Conservation (phyloP, 768 basidiomycete genomes). For the Boletus edulis region DNA sequence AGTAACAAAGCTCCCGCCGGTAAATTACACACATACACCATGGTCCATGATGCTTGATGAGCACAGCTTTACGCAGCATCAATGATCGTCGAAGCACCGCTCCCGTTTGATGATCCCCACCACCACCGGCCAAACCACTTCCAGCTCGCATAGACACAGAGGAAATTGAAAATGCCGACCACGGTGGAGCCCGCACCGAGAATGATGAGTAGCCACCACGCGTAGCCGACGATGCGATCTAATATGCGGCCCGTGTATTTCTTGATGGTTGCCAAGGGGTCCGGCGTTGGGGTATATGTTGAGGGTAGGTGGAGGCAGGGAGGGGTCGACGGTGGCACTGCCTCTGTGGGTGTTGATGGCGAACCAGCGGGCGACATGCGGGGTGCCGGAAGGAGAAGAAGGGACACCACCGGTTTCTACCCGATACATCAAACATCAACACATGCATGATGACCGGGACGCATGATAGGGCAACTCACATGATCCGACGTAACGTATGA, state of each 20-base stretch:
- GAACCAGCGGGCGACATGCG: conserved; percentile 21
- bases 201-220: conserved; percentile 75
- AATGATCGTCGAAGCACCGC: background rate
- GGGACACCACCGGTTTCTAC: conserved; percentile 84
- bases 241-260: conserved; percentile 61
- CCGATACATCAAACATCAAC: background rate
- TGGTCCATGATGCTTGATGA: background rate
- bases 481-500: conserved; percentile 91
- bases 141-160: conserved; percentile 66
- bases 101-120: conserved; percentile 11
- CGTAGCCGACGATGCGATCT: conserved; percentile 73
- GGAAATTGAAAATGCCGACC: conserved; percentile 71
- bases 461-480: conserved; percentile 40
- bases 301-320: conserved; percentile 52
- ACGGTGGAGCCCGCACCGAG: conserved; percentile 73
- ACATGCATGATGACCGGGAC: background rate
- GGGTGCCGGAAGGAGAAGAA: conserved; percentile 60
- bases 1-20: background rate
- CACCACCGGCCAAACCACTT: conserved; percentile 49
- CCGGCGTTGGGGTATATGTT: conserved; percentile 49
- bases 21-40: too few relatives aligned
- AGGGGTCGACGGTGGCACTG: conserved; percentile 19
- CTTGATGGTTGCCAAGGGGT: conserved; percentile 54
- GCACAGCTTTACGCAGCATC: conserved; percentile 15
- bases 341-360: conserved; percentile 17